Evolutionary conservation across 345 rosid species (phyloP).

Genomic region (thale cress (Arabidopsis thaliana)): TAIR10.1 NC_003076.8:5656501-5657000

Average conservation of each 20-base stretch:
- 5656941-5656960: neutral
- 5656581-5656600: conserved; percentile 93
- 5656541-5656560: conserved; percentile 62
- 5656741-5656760: neutral
- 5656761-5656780: neutral
- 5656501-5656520: conserved; percentile 30
- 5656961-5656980: neutral
- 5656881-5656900: neutral
- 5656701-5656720: conserved; percentile 6
- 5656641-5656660: neutral
- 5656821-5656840: neutral
- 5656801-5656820: conserved; percentile 14
- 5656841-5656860: neutral
- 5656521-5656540: conserved; percentile 67
- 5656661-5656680: neutral
- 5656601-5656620: conserved; percentile 80
- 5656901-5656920: neutral
- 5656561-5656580: conserved; percentile 75
- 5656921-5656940: neutral
- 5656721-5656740: neutral
- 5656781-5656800: conserved; percentile 8
- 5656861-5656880: conserved; percentile 12
- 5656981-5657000: conserved; percentile 1
- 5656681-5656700: neutral
- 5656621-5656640: neutral